A percentile compares a stretch with the other conserved stretches of the same genome.
Conservation (phyloP, 352 stramenopile species). For the Thraustochytrium striatum region DNA sequence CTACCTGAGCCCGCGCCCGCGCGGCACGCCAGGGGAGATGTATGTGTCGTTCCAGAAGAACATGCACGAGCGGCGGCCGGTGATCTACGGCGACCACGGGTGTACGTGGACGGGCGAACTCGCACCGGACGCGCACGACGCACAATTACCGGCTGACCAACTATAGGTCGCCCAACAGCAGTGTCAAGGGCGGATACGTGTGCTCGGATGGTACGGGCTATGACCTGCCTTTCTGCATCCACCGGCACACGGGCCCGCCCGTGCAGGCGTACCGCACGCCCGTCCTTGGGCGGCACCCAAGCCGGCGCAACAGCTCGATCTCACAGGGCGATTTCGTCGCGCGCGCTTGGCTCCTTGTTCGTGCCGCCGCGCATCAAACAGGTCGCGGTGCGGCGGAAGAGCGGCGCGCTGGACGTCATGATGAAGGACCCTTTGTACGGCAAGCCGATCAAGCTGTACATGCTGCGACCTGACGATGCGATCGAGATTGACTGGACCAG, state of each 20-base stretch:
- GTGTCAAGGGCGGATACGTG: slow-evolving; percentile 40
- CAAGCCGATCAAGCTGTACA: slow-evolving; percentile 35
- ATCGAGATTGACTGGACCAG: slow-evolving; percentile 40
- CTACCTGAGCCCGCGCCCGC: slow-evolving; percentile 39
- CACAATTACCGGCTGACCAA: slow-evolving; percentile 47
- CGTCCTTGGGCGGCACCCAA: not conserved
- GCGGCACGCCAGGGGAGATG: slow-evolving; percentile 36
- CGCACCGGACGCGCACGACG: not conserved
- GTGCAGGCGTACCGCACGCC: slow-evolving; percentile 31
- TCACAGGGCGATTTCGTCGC: not conserved
- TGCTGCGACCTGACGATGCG: slow-evolving; percentile 5
- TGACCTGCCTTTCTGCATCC: slow-evolving; percentile 33
- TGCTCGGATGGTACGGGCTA: slow-evolving; percentile 41
- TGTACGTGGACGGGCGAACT: slow-evolving; percentile 40
- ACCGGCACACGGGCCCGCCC: slow-evolving; percentile 34
- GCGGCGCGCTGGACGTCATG: slow-evolving; percentile 10
- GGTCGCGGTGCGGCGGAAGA: not conserved
- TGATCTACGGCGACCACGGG: slow-evolving; percentile 44
- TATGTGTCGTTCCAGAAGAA: slow-evolving; percentile 49
- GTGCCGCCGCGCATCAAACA: slow-evolving; percentile 25
- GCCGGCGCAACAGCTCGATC: not conserved
- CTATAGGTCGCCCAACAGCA: slow-evolving; percentile 15
- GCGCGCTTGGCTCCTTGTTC: slow-evolving; percentile 6
- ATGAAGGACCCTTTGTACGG: slow-evolving; percentile 33
- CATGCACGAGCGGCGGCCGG: slow-evolving; percentile 22